Percentiles rank a stretch among this genome's conserved stretches.
Conservation (phyloP, 257 asterid genomes). For the Rauvolfia tetraphylla region DNA sequence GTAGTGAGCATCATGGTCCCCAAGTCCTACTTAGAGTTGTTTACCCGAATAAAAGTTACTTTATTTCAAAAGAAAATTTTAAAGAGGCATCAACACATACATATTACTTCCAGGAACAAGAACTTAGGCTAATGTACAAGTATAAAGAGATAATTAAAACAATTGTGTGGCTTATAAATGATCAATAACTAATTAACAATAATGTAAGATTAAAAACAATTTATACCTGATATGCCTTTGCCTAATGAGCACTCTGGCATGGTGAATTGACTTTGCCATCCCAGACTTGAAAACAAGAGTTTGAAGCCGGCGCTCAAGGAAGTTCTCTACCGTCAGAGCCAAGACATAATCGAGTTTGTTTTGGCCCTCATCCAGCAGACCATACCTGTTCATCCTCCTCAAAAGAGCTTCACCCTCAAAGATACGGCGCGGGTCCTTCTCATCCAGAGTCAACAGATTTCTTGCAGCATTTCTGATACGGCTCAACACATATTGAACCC, state of each 20-base stretch:
- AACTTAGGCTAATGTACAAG: too few relatives aligned
- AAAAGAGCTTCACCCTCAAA: constrained; percentile 74
- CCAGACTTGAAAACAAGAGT: constrained; percentile 45
- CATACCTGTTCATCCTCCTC: constrained; percentile 55
- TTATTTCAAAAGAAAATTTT: background rate
- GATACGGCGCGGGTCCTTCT: constrained; percentile 66
- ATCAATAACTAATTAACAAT: background rate
- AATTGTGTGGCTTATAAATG: background rate
- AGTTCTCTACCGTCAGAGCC: constrained; percentile 47
- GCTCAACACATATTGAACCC: constrained; percentile 60
- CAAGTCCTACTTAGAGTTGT: background rate
- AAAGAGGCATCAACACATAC: background rate
- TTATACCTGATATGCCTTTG: constrained; percentile 47
- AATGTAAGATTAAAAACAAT: background rate
- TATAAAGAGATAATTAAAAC: background rate
- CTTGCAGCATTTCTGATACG: constrained; percentile 65
- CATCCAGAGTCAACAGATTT: constrained; percentile 54
- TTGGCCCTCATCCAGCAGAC: constrained; percentile 44
- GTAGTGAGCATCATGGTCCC: background rate
- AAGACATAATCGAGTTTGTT: constrained; percentile 49
- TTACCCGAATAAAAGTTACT: background rate
- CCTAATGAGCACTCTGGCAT: constrained; percentile 50
- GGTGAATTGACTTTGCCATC: constrained; percentile 51
- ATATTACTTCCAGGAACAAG: background rate
- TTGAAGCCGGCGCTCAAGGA: constrained; percentile 44